A percentile compares a stretch with the other conserved stretches of the same genome.
These are phyloP conservation scores for Fusarium sp. DNA, from an alignment of 2,329 filamentous ascomycete species.

Conservation along the genomic window DNA sequence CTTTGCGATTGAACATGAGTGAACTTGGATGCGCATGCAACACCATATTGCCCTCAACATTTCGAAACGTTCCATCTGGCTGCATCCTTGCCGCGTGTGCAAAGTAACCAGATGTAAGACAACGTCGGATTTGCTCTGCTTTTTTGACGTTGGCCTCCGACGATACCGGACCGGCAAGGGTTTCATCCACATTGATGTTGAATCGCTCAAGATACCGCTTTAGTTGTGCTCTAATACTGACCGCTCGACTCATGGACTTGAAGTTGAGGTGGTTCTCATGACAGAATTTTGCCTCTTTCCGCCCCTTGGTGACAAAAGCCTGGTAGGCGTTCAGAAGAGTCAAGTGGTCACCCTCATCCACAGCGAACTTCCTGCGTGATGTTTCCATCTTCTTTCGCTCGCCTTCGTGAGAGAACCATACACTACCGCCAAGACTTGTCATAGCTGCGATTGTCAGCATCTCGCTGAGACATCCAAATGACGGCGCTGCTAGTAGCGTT, in stretches of 20 bases:
- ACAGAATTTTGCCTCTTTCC: constrained; percentile 88
- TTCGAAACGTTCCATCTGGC: constrained; percentile 88
- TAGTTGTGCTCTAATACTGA: constrained; percentile 88
- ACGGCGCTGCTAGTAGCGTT: constrained; percentile 79
- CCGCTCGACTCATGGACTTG: constrained; percentile 83
- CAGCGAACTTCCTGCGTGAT: constrained; percentile 84
- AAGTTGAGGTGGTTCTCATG: constrained; percentile 89
- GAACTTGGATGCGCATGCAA: constrained; percentile 92
- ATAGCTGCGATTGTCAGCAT: constrained; percentile 94
- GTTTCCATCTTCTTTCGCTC: constrained; percentile 82
- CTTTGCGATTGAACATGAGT: constrained; percentile 95
- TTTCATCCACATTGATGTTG: constrained; percentile 77
- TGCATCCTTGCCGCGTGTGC: constrained; percentile 95
- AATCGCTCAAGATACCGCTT: constrained; percentile 90
- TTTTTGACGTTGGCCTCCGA: constrained; percentile 54
- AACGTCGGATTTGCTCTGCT: constrained; percentile 83
- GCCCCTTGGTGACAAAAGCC: constrained; percentile 84
- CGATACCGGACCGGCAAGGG: constrained; percentile 57
- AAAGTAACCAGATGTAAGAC: constrained; percentile 91
- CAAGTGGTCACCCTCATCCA: constrained; percentile 92
- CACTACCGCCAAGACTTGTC: constrained; percentile 84
- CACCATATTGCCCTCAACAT: constrained; percentile 82
- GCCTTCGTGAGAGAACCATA: constrained; percentile 86
- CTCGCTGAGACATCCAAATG: constrained; percentile 85
- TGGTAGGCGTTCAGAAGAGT: constrained; percentile 95